Percentiles rank a stretch among this genome's conserved stretches.
phyloP scores from a whole-genome alignment of 2,329 filamentous ascomycete species.

The Talaromyces pinophilus region DNA sequence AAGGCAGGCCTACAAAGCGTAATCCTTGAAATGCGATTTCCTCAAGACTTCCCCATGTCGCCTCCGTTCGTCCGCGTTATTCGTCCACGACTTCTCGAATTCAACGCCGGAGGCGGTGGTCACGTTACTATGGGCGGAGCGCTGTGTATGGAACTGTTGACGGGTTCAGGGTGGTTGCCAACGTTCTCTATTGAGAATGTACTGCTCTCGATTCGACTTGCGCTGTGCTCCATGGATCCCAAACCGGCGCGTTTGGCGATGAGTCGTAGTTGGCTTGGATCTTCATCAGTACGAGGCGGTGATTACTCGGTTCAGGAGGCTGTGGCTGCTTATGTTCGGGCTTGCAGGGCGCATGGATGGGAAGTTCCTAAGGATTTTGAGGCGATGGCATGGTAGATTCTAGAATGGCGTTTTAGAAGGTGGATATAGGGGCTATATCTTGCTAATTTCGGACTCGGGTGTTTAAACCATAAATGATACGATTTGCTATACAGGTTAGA shows the following conservation, averaged over 20 bases:
- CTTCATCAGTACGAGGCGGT: not conserved
- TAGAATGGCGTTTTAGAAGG: not conserved
- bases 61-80: slow-evolving; percentile 86
- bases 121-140: slow-evolving; percentile 84
- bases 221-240: slow-evolving; percentile 68
- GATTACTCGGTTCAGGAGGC: slow-evolving; percentile 73
- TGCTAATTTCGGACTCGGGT: not conserved
- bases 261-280: not conserved
- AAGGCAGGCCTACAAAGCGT: slow-evolving; percentile 62
- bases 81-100: slow-evolving; percentile 74
- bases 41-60: slow-evolving; percentile 70
- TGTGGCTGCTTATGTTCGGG: slow-evolving; percentile 69
- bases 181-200: slow-evolving; percentile 74
- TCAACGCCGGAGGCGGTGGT: slow-evolving; percentile 73
- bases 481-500: not conserved
- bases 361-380: slow-evolving; percentile 64
- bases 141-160: slow-evolving; percentile 81
- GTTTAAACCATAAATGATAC: not conserved
- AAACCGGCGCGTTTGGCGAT: slow-evolving; percentile 66
- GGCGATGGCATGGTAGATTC: slow-evolving; percentile 36
- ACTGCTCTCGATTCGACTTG: slow-evolving; percentile 76
- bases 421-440: not conserved
- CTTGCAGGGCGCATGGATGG: slow-evolving; percentile 72
- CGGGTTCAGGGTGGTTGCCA: slow-evolving; percentile 78
- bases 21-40: slow-evolving; percentile 80